Percentiles rank a stretch among this genome's conserved stretches.
Evolutionary conservation across 805 yeast species (phyloP).

Genomic region (Wickerhamiella occidentalis): DNA sequence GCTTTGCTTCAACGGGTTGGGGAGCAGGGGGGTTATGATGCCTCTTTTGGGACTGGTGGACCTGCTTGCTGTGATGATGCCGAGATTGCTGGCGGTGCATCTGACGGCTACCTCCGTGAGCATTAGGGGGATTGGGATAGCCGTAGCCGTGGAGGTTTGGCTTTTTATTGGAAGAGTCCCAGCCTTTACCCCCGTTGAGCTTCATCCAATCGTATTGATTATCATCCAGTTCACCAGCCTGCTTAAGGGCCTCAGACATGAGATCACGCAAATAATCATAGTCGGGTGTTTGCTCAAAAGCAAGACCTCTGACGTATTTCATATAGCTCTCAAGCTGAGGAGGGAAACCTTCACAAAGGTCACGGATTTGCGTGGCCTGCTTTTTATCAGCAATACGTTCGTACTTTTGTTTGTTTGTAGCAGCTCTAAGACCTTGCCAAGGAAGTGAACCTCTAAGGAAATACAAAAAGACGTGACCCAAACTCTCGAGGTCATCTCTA

Average conservation of each 20-base stretch:
- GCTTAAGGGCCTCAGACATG: slow-evolving; percentile 64
- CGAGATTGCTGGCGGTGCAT: slow-evolving; percentile 3
- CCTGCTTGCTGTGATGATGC: slow-evolving; percentile 5
- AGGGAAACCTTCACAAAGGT: slow-evolving; percentile 80
- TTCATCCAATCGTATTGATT: slow-evolving; percentile 98
- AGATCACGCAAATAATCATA: slow-evolving; percentile 75
- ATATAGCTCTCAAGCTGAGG: slow-evolving; percentile 87
- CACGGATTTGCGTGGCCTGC: slow-evolving; percentile 75
- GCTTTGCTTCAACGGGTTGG: not conserved
- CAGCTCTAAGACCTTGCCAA: slow-evolving; percentile 98
- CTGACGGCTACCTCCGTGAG: not conserved
- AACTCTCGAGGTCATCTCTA: slow-evolving; percentile 90
- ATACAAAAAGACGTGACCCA: slow-evolving; percentile 94
- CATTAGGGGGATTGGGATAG: slow-evolving; percentile 54
- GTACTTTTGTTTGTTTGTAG: slow-evolving; percentile 93
- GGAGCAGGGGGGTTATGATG: slow-evolving; percentile 2
- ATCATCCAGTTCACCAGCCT: slow-evolving; percentile 60
- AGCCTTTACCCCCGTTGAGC: slow-evolving; percentile 63
- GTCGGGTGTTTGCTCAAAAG: slow-evolving; percentile 90
- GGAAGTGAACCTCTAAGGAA: slow-evolving; percentile 81
- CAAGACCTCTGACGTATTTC: slow-evolving; percentile 74
- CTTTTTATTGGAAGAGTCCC: slow-evolving; percentile 88
- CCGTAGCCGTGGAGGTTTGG: slow-evolving; percentile 95
- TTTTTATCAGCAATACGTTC: slow-evolving; percentile 96
- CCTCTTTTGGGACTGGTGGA: slow-evolving; percentile 4